Evolutionary conservation across 2,329 filamentous ascomycete genomes (phyloP).

Genomic region (Pezicula rhizophila): DNA sequence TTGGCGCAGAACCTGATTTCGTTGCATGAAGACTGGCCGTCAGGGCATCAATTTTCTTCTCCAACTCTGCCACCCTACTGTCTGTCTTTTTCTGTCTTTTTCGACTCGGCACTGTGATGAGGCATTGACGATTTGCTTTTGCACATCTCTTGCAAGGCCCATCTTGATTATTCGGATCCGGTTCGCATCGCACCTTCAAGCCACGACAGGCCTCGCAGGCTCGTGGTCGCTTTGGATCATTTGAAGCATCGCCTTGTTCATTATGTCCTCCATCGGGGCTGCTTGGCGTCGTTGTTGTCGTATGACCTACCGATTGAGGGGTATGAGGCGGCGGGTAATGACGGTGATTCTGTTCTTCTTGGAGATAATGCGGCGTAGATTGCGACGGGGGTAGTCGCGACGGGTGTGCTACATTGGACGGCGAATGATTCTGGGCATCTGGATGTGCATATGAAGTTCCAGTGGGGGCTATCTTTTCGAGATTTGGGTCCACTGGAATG

Average conservation of each 20-base stretch:
- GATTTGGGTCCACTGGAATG: neutral
- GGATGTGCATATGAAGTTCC: neutral
- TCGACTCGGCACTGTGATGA: slow-evolving; percentile 33
- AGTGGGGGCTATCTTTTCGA: too few species aligned
- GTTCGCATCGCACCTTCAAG: slow-evolving; percentile 37
- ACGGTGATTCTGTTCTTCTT: slow-evolving; percentile 8
- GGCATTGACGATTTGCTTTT: slow-evolving; percentile 32
- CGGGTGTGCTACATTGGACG: slow-evolving; percentile 6
- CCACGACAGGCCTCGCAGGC: slow-evolving; percentile 37
- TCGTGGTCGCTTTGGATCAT: slow-evolving; percentile 28
- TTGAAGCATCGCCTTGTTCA: slow-evolving; percentile 12
- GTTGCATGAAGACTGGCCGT: slow-evolving; percentile 29
- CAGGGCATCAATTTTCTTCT: slow-evolving; percentile 36
- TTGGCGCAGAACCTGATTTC: slow-evolving; percentile 12
- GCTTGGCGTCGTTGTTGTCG: neutral
- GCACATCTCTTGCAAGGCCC: slow-evolving; percentile 34
- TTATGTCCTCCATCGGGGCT: slow-evolving; percentile 11
- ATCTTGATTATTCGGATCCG: slow-evolving; percentile 26
- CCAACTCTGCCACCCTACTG: slow-evolving; percentile 36
- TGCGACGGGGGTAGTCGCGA: neutral
- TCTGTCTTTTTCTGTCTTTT: slow-evolving; percentile 39
- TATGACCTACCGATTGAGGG: slow-evolving; percentile 16
- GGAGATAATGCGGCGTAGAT: slow-evolving; percentile 6
- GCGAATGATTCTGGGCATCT: neutral
- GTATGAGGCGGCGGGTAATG: slow-evolving; percentile 18